These are phyloP conservation scores for Gleditsia sinensis DNA, from an alignment of 306 rosid species.

Conservation along the genomic window DNA sequence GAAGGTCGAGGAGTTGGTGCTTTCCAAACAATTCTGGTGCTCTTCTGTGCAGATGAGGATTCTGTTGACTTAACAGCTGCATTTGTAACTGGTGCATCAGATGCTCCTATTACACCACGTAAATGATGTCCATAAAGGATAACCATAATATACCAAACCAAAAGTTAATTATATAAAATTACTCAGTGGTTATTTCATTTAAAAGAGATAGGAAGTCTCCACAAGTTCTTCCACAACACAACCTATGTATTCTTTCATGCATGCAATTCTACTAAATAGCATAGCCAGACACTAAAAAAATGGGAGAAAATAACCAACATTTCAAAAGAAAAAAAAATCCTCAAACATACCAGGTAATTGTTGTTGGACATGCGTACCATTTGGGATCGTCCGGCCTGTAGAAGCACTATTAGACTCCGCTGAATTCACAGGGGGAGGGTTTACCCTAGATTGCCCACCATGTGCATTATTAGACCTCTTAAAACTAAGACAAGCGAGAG, in stretches of 20 bases:
- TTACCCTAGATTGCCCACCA: slow-evolving; percentile 84
- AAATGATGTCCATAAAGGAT: slow-evolving; percentile 10
- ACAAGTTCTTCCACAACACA: not conserved
- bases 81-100: slow-evolving; percentile 51
- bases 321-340: not conserved
- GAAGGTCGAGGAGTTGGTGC: slow-evolving; percentile 71
- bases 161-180: slow-evolving; percentile 1
- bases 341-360: slow-evolving; percentile 62
- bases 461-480: slow-evolving; percentile 84
- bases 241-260: not conserved
- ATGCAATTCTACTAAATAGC: slow-evolving; percentile 1
- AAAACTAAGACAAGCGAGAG: slow-evolving; percentile 46
- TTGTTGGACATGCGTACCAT: slow-evolving; percentile 66
- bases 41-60: slow-evolving; percentile 55
- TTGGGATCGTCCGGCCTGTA: slow-evolving; percentile 47
- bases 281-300: slow-evolving; percentile 29
- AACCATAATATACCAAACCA: slow-evolving; percentile 19
- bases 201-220: not conserved
- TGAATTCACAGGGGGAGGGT: slow-evolving; percentile 54
- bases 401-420: slow-evolving; percentile 54
- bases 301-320: slow-evolving; percentile 11
- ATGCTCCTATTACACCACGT: slow-evolving; percentile 47
- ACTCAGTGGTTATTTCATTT: not conserved
- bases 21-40: slow-evolving; percentile 60
- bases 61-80: slow-evolving; percentile 60